Percentiles rank a stretch among this genome's conserved stretches.
Evolutionary conservation across 2,329 filamentous ascomycete species (phyloP).

Genomic region (Penicillium digitatum): DNA sequence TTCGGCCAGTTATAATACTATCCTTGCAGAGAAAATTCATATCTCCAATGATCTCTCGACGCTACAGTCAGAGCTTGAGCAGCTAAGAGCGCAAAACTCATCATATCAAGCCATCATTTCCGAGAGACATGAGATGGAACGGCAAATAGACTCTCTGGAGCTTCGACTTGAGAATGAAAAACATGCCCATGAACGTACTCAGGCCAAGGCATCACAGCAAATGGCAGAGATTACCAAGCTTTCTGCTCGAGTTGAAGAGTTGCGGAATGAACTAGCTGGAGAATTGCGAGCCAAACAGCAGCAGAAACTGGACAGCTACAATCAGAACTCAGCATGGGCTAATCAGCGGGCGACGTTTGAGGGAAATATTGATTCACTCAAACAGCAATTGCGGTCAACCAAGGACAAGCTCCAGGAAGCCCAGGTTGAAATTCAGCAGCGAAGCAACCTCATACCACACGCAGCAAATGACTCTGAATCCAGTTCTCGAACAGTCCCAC

Average conservation of each 20-base stretch:
- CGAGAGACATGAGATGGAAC: slow-evolving; percentile 76
- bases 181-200: slow-evolving; percentile 60
- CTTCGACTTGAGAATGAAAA: slow-evolving; percentile 80
- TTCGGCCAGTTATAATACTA: slow-evolving; percentile 65
- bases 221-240: slow-evolving; percentile 41
- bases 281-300: slow-evolving; percentile 49
- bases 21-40: slow-evolving; percentile 63
- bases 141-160: slow-evolving; percentile 71
- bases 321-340: slow-evolving; percentile 58
- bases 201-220: slow-evolving; percentile 36
- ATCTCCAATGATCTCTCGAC: slow-evolving; percentile 57
- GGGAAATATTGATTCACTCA: slow-evolving; percentile 65
- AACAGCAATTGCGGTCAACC: slow-evolving; percentile 63
- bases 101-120: slow-evolving; percentile 65
- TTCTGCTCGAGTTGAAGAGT: slow-evolving; percentile 44
- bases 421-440: slow-evolving; percentile 48
- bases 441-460: slow-evolving; percentile 35
- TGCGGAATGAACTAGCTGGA: slow-evolving; percentile 50
- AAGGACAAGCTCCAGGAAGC: slow-evolving; percentile 70
- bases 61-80: slow-evolving; percentile 60
- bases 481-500: slow-evolving; percentile 42
- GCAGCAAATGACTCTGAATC: slow-evolving; percentile 29
- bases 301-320: slow-evolving; percentile 51
- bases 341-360: slow-evolving; percentile 63
- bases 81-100: slow-evolving; percentile 55